A percentile compares a stretch with the other conserved stretches of the same genome.
Conservation (phyloP, 2,329 filamentous ascomycete genomes). For the Nemania serpens region DNA sequence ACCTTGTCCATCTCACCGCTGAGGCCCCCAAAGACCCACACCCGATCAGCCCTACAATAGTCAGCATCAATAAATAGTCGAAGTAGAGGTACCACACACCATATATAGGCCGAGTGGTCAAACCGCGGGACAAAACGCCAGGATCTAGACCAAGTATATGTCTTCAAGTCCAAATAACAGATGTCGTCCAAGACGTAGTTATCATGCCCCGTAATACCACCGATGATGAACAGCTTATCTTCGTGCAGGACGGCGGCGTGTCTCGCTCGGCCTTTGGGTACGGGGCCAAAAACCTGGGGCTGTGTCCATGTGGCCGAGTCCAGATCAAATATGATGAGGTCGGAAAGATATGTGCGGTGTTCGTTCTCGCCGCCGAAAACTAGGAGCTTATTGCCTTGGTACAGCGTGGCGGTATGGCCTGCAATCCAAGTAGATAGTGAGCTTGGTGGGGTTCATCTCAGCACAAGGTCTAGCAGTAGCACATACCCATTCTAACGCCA, state of each 20-base stretch:
- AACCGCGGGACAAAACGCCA: conserved; percentile 96
- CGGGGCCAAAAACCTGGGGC: conserved; percentile 79
- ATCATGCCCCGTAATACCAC: conserved; percentile 92
- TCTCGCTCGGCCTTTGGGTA: conserved; percentile 87
- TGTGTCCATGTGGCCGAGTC: conserved; percentile 95
- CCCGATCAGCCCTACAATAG: conserved; percentile 65
- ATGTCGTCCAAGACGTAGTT: conserved; percentile 94
- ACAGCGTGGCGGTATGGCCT: conserved; percentile 94
- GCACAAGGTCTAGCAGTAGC: neutral
- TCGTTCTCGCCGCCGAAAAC: conserved; percentile 99
- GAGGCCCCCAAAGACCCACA: conserved; percentile 96
- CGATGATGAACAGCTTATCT: conserved; percentile 94
- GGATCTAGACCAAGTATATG: conserved; percentile 93
- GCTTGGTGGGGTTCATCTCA: conserved; percentile 2
- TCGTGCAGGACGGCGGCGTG: conserved; percentile 95
- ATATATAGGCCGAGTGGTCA: conserved; percentile 94
- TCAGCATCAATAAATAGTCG: conserved; percentile 26
- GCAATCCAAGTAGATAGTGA: conserved; percentile 23
- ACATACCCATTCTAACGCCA: conserved; percentile 89
- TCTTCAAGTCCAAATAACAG: conserved; percentile 95
- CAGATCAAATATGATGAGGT: conserved; percentile 94
- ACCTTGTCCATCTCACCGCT: conserved; percentile 97
- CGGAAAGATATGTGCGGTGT: conserved; percentile 91
- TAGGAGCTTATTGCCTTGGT: conserved; percentile 91
- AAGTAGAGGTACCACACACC: conserved; percentile 48